Percentiles rank a stretch among this genome's conserved stretches.
Evolutionary conservation across 2,329 filamentous ascomycete genomes (phyloP).

Genomic region (Alternaria triticina): DNA sequence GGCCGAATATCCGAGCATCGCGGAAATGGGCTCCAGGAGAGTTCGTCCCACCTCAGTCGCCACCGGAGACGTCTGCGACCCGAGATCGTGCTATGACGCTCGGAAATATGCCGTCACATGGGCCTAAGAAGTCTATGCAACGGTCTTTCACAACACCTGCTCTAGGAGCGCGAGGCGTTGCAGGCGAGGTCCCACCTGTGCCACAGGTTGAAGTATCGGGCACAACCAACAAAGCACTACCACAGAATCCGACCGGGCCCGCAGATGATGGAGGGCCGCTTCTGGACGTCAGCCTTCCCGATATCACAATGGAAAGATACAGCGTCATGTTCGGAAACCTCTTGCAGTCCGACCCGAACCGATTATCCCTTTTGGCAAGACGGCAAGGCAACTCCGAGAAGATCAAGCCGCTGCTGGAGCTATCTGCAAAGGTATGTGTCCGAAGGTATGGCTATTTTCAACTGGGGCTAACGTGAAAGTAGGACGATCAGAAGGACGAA

Average conservation of each 20-base stretch:
- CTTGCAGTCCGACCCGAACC: constrained; percentile 55
- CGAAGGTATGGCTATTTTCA: not conserved
- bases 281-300: constrained; percentile 81
- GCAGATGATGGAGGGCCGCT: constrained; percentile 34
- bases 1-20: constrained; percentile 38
- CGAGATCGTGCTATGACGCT: constrained; percentile 29
- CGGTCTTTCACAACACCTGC: constrained; percentile 25
- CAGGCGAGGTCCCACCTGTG: constrained; percentile 11
- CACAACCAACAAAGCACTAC: constrained; percentile 11
- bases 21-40: constrained; percentile 31
- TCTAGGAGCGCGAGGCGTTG: constrained; percentile 20
- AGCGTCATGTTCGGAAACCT: constrained; percentile 91
- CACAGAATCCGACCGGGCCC: constrained; percentile 1
- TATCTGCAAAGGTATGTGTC: constrained; percentile 41
- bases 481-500: constrained; percentile 24
- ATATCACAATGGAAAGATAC: constrained; percentile 82
- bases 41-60: constrained; percentile 15
- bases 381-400: constrained; percentile 45
- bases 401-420: constrained; percentile 41
- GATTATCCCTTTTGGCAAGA: constrained; percentile 39
- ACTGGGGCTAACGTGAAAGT: constrained; percentile 14
- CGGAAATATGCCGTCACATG: constrained; percentile 23
- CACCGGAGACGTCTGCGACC: constrained; percentile 11
- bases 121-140: constrained; percentile 13
- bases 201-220: constrained; percentile 28